Base-by-base conservation (phyloP, 805 yeast species). In the Saccharomycodes ludwigii region DNA sequence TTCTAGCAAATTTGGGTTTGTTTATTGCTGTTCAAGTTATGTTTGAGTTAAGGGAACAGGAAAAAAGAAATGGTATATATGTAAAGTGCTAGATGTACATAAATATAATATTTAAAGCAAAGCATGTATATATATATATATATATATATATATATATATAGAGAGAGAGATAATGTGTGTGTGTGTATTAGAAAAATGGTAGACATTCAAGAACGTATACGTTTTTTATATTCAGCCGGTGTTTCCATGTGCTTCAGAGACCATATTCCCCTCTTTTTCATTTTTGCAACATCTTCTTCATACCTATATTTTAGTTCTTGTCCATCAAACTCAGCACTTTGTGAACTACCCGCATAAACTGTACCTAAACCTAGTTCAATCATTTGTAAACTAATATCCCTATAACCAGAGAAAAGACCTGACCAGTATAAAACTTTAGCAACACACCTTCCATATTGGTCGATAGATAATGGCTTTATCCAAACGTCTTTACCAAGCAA, bases 41-140 rank as follows among this genome's bases (percentile, higher is more conserved):
- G 97, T 86, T 85, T 58, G 97, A 91, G 55, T 57, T 81, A 36
- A 68, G 99, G 44, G 94, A 84, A 50, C 59, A 73, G 17, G 99
- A 91, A 52, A 76, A 71, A 49, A 70, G 97, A 46, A 63, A 68
- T 24, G 96, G 96, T 2, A 67, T 88, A 12, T 73, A 80, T 49
- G 73, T 85, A 20, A 75, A 81, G 50, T 91, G 96, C 41, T 62
- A 36, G 18, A 21, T 6, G n/a, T 4, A 18, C 7, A 3, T n/a
- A 13, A 18, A 12, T 22, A 18, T 20, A 17, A 17, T 18, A 19
- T n/a, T 29, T 15, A 13, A 14, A 17, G 12, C 7, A 21, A 16
- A 12, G 11, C 16, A 15, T 14, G 20, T 22, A 33, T 35, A 24
- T 27, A 18, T 29, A 15, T 21, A 9, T 18, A 17, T 18, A 5